Evolutionary conservation across 2,329 filamentous ascomycete genomes (phyloP).

Genomic region (Karstenula rhodostoma): DNA sequence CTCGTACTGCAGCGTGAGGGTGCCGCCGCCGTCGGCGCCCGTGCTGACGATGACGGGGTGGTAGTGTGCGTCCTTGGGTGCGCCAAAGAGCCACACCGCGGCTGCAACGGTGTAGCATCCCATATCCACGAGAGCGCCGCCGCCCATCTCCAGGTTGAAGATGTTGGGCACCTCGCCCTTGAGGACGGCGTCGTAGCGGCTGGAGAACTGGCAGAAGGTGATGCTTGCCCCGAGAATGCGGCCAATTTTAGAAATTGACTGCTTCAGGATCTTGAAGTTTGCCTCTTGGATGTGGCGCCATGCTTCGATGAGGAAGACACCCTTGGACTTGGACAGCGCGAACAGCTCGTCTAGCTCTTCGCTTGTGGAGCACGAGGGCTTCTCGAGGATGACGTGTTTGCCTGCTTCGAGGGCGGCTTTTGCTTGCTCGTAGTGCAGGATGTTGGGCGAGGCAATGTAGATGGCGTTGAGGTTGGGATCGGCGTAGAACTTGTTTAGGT

Average conservation of each 20-base stretch:
- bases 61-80: conserved; percentile 52
- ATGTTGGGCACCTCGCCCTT: conserved; percentile 58
- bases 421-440: conserved; percentile 57
- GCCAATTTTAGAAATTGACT: conserved; percentile 50
- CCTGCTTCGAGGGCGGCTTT: conserved; percentile 52
- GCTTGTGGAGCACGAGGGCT: conserved; percentile 56
- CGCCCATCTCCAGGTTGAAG: conserved; percentile 57
- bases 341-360: conserved; percentile 55
- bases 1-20: conserved; percentile 55
- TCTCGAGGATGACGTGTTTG: conserved; percentile 61
- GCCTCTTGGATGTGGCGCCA: conserved; percentile 60
- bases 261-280: conserved; percentile 57
- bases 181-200: conserved; percentile 57
- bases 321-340: conserved; percentile 50
- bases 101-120: conserved; percentile 59
- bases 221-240: conserved; percentile 55
- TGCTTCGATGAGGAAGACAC: conserved; percentile 57
- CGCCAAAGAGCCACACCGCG: conserved; percentile 58
- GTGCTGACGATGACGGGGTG: conserved; percentile 54
- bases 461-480: conserved; percentile 52
- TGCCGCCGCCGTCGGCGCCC: conserved; percentile 58
- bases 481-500: conserved; percentile 49
- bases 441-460: conserved; percentile 61
- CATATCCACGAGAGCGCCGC: conserved; percentile 58
- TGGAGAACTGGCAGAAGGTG: conserved; percentile 55